Evolutionary conservation across 257 asterid genomes (phyloP).

Genomic region (Capsicum chinense): DNA sequence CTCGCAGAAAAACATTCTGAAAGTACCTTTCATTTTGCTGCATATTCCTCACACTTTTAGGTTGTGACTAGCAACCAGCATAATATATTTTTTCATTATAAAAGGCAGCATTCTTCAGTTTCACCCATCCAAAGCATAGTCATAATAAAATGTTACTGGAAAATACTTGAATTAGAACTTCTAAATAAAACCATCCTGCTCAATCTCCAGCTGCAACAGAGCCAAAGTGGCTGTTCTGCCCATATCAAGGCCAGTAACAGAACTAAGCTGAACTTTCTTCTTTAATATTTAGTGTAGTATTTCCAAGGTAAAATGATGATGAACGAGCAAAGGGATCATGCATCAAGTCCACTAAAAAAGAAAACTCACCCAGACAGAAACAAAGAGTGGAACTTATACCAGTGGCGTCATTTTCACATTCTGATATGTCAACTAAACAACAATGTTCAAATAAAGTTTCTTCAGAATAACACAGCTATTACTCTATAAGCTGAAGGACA

Average conservation of each 20-base stretch:
- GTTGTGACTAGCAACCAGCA: slow-evolving; percentile 8
- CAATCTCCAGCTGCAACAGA: background rate
- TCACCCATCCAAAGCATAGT: background rate
- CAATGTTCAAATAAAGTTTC: background rate
- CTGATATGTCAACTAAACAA: background rate
- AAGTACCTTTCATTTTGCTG: background rate
- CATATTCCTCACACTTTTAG: background rate
- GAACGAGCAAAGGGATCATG: slow-evolving; percentile 19
- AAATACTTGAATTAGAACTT: background rate
- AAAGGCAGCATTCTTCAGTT: background rate
- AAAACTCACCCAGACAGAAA: background rate
- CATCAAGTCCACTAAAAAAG: background rate
- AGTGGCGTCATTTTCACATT: background rate
- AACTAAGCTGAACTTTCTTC: background rate
- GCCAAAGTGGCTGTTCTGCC: slow-evolving; percentile 1
- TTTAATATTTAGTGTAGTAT: background rate
- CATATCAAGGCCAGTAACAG: background rate
- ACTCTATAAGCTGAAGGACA: background rate
- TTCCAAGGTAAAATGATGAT: background rate
- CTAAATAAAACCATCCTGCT: background rate
- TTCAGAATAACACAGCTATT: background rate
- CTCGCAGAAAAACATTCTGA: background rate
- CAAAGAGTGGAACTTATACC: background rate
- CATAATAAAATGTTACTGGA: background rate
- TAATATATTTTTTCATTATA: background rate